Evolutionary conservation across 2,329 filamentous ascomycete species (phyloP).

Genomic region (Tricladium varicosporioides): DNA sequence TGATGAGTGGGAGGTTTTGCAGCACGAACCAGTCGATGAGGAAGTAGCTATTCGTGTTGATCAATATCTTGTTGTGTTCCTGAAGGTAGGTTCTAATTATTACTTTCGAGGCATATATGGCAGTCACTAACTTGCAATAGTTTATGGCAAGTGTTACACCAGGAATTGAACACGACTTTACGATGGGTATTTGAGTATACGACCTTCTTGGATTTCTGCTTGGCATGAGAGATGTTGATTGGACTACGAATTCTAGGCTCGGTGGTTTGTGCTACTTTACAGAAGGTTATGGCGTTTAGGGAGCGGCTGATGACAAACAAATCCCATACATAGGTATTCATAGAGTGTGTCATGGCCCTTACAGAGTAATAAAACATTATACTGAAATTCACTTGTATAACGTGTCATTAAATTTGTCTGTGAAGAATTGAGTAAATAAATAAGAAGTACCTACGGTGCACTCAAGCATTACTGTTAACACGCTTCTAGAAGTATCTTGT

Average conservation of each 20-base stretch:
- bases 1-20: constrained; percentile 66
- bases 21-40: constrained; percentile 62
- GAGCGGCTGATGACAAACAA: not conserved
- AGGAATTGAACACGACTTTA: constrained; percentile 96
- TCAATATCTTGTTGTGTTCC: constrained; percentile 82
- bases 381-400: too few species aligned
- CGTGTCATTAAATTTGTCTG: too few species aligned
- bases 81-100: constrained; percentile 56
- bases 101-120: not conserved
- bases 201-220: not conserved
- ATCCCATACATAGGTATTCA: not conserved
- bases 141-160: constrained; percentile 90
- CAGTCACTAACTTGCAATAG: constrained; percentile 43
- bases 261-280: not conserved
- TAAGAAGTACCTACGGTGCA: too few species aligned
- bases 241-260: not conserved
- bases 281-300: not conserved
- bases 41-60: constrained; percentile 84
- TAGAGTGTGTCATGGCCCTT: not conserved
- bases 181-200: constrained; percentile 74
- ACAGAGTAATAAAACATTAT: not conserved
- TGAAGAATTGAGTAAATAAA: too few species aligned
- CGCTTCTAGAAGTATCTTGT: too few species aligned
- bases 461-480: too few species aligned
- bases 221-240: constrained; percentile 1